phyloP scores from a whole-genome alignment of 1,284 basidiomycete genomes.

The Mycena citricolor region DNA sequence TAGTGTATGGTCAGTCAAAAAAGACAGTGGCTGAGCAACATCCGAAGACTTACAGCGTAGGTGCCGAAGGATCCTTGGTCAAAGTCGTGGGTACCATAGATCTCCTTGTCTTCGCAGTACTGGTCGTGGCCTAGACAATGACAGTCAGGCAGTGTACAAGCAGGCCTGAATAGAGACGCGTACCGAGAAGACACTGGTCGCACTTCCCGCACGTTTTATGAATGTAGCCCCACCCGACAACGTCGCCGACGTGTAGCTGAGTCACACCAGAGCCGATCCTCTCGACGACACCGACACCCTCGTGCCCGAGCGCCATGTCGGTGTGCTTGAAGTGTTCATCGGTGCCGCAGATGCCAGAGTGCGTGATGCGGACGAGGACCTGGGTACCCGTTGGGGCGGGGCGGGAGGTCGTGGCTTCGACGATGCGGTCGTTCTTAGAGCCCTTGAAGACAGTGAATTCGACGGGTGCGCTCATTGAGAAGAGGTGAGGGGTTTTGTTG shows the following conservation, averaged over 20 bases:
- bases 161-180: background rate
- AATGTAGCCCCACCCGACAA: constrained; percentile 6
- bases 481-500: no score
- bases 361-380: constrained; percentile 39
- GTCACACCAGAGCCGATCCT: background rate
- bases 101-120: constrained; percentile 1
- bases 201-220: constrained; percentile 6
- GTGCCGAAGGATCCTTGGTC: no score
- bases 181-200: constrained; percentile 3
- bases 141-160: background rate
- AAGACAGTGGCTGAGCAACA: constrained; percentile 45
- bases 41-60: constrained; percentile 70
- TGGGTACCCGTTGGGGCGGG: constrained; percentile 24
- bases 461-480: constrained; percentile 8
- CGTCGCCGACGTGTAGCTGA: background rate
- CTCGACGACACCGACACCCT: constrained; percentile 55
- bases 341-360: constrained; percentile 46
- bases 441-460: constrained; percentile 12
- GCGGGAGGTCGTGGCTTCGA: constrained; percentile 4
- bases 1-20: background rate
- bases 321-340: constrained; percentile 39
- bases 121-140: constrained; percentile 1
- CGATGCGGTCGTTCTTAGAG: constrained; percentile 7
- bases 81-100: constrained; percentile 3
- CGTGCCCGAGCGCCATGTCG: constrained; percentile 45